phyloP scores from a whole-genome alignment of 129 eudicot genomes.

The Flaveria linearis region DNA sequence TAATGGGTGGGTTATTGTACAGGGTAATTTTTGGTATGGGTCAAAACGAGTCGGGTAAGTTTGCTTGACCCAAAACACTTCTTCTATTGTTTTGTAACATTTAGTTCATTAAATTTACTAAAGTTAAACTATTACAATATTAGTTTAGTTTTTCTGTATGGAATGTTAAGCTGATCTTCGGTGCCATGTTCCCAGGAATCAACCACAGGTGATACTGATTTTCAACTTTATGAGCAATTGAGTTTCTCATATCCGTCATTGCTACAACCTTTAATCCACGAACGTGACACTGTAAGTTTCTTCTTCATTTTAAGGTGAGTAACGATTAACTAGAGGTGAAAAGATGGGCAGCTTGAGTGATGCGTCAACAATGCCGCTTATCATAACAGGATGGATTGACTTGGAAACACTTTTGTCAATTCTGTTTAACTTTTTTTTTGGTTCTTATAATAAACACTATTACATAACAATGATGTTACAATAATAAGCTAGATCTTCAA shows the following conservation, averaged over 20 bases:
- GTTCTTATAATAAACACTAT: neutral
- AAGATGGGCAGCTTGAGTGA: neutral
- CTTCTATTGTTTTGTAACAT: neutral
- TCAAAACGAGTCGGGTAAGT: neutral
- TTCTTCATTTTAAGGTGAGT: slow-evolving; percentile 1
- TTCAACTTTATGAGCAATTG: slow-evolving; percentile 79
- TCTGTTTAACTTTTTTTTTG: neutral
- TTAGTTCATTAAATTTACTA: neutral
- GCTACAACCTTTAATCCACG: slow-evolving; percentile 78
- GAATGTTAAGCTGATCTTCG: slow-evolving; percentile 14
- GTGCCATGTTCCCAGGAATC: slow-evolving; percentile 54
- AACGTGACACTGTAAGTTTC: slow-evolving; percentile 88
- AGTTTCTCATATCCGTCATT: slow-evolving; percentile 85
- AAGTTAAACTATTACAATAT: neutral
- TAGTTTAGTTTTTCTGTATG: neutral
- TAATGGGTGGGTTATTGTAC: neutral
- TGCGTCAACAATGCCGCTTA: neutral
- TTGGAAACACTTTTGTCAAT: neutral
- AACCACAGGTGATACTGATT: slow-evolving; percentile 48
- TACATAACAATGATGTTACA: neutral
- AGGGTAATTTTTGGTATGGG: neutral
- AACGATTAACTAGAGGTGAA: neutral
- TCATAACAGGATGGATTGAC: neutral
- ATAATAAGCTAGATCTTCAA: neutral
- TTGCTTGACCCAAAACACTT: neutral